These are phyloP conservation scores for Neurospora sp. DNA, from an alignment of 495 filamentous ascomycete species.

Conservation along the genomic window DNA sequence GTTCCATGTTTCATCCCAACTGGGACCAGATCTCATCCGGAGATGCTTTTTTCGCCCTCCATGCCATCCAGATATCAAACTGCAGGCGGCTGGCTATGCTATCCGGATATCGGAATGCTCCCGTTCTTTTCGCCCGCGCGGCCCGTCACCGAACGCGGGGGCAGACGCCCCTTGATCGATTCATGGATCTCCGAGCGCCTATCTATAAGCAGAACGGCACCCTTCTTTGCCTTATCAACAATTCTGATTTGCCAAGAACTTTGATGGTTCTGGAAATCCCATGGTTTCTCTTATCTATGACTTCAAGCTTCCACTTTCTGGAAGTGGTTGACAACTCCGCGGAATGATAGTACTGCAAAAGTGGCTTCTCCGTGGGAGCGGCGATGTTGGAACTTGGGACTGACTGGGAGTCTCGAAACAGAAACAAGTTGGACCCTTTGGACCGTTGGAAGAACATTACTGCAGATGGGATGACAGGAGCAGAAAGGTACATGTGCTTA, in stretches of 20 bases:
- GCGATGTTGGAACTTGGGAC: no score
- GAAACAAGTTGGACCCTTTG: no score
- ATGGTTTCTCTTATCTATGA: no score
- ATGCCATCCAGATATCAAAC: background rate
- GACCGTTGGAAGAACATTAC: no score
- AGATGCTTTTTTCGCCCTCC: background rate
- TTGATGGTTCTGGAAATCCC: no score
- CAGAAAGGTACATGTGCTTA: no score
- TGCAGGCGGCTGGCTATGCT: background rate
- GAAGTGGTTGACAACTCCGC: no score
- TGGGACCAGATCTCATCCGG: background rate
- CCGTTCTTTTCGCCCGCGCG: background rate
- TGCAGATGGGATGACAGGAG: no score
- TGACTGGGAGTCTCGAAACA: no score
- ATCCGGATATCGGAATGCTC: background rate
- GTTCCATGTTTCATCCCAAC: background rate
- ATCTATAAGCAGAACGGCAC: background rate
- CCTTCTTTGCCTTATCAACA: background rate
- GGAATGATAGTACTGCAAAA: no score
- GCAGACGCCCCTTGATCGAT: background rate
- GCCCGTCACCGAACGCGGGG: background rate
- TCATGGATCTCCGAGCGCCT: background rate
- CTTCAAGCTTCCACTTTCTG: no score
- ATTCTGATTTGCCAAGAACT: background rate
- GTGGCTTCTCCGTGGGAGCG: no score